These are phyloP conservation scores for Pleurozium schreberi DNA, from an alignment of 225 moss, liverwort and hornwort species.

Conservation along the genomic window DNA sequence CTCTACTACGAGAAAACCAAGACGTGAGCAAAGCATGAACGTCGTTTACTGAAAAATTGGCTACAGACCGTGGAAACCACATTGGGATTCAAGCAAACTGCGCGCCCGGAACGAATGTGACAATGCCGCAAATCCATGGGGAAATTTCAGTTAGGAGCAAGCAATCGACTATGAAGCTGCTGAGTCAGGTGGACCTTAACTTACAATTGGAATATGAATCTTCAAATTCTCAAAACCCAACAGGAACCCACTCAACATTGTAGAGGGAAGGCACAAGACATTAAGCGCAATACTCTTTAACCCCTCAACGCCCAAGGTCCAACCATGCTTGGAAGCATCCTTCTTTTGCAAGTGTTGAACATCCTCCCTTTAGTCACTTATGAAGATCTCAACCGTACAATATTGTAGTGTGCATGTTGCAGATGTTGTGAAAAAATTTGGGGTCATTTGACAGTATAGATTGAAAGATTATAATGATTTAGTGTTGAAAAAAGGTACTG, in stretches of 20 bases:
- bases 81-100: not conserved
- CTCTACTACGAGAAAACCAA: not conserved
- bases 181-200: not conserved
- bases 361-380: too few relatives aligned
- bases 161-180: not conserved
- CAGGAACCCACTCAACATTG: not conserved
- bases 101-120: not conserved
- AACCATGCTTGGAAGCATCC: too few relatives aligned
- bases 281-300: not conserved
- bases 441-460: too few relatives aligned
- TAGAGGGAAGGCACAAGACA: not conserved
- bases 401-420: too few relatives aligned
- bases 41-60: not conserved
- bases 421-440: too few relatives aligned
- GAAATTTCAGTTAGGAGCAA: not conserved
- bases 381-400: too few relatives aligned
- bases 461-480: too few relatives aligned
- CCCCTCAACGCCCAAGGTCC: too few relatives aligned
- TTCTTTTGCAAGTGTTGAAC: too few relatives aligned
- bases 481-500: too few relatives aligned
- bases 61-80: not conserved
- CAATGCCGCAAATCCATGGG: constrained; percentile 11
- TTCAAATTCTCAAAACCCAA: not conserved
- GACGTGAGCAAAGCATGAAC: not conserved
- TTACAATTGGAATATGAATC: not conserved